Conservation (phyloP, 2,329 filamentous ascomycete genomes). For the Allantophomopsis cytisporea region DNA sequence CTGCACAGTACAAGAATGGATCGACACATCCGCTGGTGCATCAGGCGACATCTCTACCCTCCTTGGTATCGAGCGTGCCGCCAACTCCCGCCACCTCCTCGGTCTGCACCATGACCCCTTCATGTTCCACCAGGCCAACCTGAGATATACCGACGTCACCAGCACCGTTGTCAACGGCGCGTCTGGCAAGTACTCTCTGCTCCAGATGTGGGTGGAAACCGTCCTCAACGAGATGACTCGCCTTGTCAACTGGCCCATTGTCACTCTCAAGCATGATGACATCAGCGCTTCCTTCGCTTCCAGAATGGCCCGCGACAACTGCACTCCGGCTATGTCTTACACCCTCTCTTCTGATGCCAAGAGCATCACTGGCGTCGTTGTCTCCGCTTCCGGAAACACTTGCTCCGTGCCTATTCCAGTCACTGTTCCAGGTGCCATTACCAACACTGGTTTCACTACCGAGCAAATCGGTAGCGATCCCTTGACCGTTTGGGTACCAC, state of each 20-base stretch:
- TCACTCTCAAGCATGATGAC: slow-evolving; percentile 41
- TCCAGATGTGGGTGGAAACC: slow-evolving; percentile 17
- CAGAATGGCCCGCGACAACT: slow-evolving; percentile 21
- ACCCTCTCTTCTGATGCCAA: slow-evolving; percentile 6
- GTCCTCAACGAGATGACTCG: slow-evolving; percentile 13
- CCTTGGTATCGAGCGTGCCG: slow-evolving; percentile 30
- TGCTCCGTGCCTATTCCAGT: slow-evolving; percentile 12
- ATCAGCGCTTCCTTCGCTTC: slow-evolving; percentile 34
- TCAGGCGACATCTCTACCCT: slow-evolving; percentile 30
- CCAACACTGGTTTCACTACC: slow-evolving; percentile 8
- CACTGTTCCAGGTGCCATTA: slow-evolving; percentile 21
- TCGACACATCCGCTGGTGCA: not conserved
- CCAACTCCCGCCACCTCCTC: not conserved
- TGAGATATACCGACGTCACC: slow-evolving; percentile 32
- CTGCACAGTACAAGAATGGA: not conserved
- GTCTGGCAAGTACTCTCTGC: slow-evolving; percentile 9
- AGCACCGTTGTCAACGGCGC: slow-evolving; percentile 13
- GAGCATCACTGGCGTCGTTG: slow-evolving; percentile 12
- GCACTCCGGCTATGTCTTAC: slow-evolving; percentile 9
- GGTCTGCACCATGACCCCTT: slow-evolving; percentile 6
- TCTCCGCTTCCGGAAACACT: slow-evolving; percentile 26
- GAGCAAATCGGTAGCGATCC: slow-evolving; percentile 37
- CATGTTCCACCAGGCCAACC: slow-evolving; percentile 46
- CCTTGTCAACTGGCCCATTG: slow-evolving; percentile 36
- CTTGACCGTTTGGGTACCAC: slow-evolving; percentile 30